Percentiles rank a stretch among this genome's conserved stretches.
phyloP scores from a whole-genome alignment of 768 basidiomycete species.

The Mycena epipterygia region DNA sequence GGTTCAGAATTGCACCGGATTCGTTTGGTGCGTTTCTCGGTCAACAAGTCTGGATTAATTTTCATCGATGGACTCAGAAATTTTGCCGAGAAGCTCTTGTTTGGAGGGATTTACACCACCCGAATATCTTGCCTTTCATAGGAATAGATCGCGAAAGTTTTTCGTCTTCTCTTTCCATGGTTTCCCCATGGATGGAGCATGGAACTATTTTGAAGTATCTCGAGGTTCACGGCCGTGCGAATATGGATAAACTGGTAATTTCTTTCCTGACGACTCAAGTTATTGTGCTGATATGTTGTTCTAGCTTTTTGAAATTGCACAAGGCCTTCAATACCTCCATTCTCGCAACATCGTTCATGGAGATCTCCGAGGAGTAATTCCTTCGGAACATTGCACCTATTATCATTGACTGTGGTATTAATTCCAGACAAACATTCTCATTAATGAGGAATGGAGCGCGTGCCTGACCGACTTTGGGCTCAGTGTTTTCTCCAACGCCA shows the following conservation, averaged over 20 bases:
- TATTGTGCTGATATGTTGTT: too few relatives aligned
- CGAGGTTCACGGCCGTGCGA: constrained; percentile 33
- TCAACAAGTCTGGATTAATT: too few relatives aligned
- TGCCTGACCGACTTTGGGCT: constrained; percentile 53
- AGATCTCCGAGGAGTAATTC: constrained; percentile 31
- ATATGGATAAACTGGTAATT: constrained; percentile 36
- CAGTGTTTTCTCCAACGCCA: constrained; percentile 45
- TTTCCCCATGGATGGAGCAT: constrained; percentile 47
- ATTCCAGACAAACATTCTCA: constrained; percentile 48
- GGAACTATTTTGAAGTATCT: constrained; percentile 42
- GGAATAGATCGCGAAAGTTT: constrained; percentile 44
- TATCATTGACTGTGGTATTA: not conserved
- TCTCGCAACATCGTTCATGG: constrained; percentile 37
- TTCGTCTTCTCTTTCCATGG: constrained; percentile 40
- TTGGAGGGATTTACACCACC: constrained; percentile 45
- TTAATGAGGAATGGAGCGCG: constrained; percentile 46
- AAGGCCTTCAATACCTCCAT: constrained; percentile 42
- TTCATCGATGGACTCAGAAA: constrained; percentile 31
- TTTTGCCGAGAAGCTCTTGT: constrained; percentile 45
- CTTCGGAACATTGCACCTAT: not conserved
- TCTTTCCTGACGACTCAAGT: not conserved
- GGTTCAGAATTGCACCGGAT: constrained; percentile 8
- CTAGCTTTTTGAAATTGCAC: constrained; percentile 37
- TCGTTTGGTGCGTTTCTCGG: constrained; percentile 1
- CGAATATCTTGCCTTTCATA: constrained; percentile 44